phyloP scores from a whole-genome alignment of 2,329 filamentous ascomycete species.

The Verticillium longisporum region DNA sequence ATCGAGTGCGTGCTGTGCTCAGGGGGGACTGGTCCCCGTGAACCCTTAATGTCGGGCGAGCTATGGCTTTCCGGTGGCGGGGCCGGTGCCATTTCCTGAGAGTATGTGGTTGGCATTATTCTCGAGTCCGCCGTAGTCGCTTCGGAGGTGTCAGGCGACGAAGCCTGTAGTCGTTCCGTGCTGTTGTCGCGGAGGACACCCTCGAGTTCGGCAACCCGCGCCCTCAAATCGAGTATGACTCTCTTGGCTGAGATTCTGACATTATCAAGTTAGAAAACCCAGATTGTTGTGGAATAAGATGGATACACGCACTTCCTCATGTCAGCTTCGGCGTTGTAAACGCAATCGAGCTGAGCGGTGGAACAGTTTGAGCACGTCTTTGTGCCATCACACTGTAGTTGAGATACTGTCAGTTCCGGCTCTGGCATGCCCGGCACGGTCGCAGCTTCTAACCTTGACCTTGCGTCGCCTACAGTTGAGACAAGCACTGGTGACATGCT shows the following conservation, averaged over 20 bases:
- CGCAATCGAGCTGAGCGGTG: neutral
- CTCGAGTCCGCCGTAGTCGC: neutral
- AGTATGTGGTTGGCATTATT: neutral
- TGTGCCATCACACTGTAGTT: neutral
- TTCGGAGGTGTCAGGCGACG: neutral
- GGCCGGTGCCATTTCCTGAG: neutral
- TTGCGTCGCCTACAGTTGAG: neutral
- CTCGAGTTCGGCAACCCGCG: neutral
- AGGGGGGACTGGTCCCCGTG: neutral
- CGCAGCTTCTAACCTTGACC: neutral
- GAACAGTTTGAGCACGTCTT: neutral
- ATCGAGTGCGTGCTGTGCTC: neutral
- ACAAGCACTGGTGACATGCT: slow-evolving; percentile 1
- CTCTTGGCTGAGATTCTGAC: neutral
- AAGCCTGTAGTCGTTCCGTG: neutral
- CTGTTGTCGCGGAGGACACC: neutral
- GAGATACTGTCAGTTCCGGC: neutral
- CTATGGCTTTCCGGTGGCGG: neutral
- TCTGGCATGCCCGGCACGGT: neutral
- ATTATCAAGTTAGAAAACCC: neutral
- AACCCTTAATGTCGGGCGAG: neutral
- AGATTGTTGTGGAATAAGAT: neutral
- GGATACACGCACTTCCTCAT: neutral
- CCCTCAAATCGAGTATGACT: neutral
- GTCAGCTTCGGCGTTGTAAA: neutral